phyloP scores from a whole-genome alignment of 176 grass and related monocot species.

The Thinopyrum elongatum region DNA sequence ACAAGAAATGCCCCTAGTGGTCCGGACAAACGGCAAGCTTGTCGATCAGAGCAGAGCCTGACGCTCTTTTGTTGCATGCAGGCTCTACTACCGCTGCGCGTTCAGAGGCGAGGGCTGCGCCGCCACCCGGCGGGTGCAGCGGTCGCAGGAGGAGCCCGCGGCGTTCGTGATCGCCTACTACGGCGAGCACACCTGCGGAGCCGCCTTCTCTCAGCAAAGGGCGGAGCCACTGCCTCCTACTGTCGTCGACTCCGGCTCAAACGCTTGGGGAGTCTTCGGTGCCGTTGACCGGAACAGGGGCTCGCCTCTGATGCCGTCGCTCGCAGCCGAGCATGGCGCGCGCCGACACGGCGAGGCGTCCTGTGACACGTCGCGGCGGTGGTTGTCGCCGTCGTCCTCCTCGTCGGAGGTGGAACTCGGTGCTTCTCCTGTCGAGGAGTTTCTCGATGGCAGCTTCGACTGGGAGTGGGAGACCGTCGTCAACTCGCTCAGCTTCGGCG shows the following conservation, averaged over 20 bases:
- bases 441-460: constrained; percentile 21
- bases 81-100: constrained; percentile 71
- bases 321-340: not conserved
- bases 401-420: not conserved
- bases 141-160: constrained; percentile 35
- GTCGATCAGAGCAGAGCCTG: not conserved
- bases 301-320: not conserved
- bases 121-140: constrained; percentile 64
- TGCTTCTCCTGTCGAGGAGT: constrained; percentile 12
- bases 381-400: not conserved
- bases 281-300: not conserved
- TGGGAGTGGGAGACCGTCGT: constrained; percentile 37
- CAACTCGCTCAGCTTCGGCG: not conserved
- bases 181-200: constrained; percentile 55
- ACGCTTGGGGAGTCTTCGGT: not conserved
- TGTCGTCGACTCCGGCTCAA: constrained; percentile 34
- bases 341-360: not conserved
- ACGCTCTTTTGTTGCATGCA: not conserved
- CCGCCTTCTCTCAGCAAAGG: not conserved
- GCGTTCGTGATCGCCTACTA: constrained; percentile 63
- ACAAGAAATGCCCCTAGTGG: no score
- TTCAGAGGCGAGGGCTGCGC: constrained; percentile 40
- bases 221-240: not conserved
- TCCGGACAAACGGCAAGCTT: not conserved
- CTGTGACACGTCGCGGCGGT: not conserved